Base-by-base conservation (phyloP, 2,329 filamentous ascomycete genomes). In the Lanzia echinophila region DNA sequence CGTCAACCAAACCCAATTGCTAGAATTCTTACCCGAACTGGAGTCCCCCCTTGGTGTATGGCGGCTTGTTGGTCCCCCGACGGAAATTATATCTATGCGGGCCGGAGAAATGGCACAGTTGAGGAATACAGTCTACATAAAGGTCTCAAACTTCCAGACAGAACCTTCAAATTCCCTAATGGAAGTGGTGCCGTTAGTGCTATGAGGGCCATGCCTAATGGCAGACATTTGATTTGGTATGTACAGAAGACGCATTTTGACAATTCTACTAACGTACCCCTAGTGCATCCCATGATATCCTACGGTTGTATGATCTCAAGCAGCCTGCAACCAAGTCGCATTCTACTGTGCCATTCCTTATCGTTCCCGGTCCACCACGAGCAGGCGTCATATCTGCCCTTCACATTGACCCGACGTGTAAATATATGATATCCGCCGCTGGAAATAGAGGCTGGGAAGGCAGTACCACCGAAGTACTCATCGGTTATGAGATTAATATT, bases 381-480 rank as follows among this genome's bases (percentile, higher is more conserved):
- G 91, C 91, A 0, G 92, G 92, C 43, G 89, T 95, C 41, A 92
- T 96, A 41, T 89, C 87, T 0, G 84, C 87, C 56, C 73, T 97
- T 10, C 94, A 92, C 65, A 77, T 96, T 45, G 94, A 99, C 68
- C 88, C 88, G 4, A 88, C 89, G 0, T 92, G 89, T 67, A 79
- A 84, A 17, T 97, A 91, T 67, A 92, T 99, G 86, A 80, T 99
- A 33, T 92, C 88, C 2, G 88, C 90, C 0, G 91, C 89, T 4
- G 94, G 94, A 0, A 97, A 94, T 58, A 76, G 94, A 58, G 94
- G 94, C 1, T 99, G 94, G 94, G 94, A 97, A 69, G 94, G 94
- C 1, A 84, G 80, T 19, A 85, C 80, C 34, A 97, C 94, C 0
- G 94, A 99, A 72, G 90, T 94, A 0, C 70, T 99, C 56, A 82